These are phyloP conservation scores for Lachnellula willkommii DNA, from an alignment of 2,329 filamentous ascomycete genomes.

Conservation along the genomic window DNA sequence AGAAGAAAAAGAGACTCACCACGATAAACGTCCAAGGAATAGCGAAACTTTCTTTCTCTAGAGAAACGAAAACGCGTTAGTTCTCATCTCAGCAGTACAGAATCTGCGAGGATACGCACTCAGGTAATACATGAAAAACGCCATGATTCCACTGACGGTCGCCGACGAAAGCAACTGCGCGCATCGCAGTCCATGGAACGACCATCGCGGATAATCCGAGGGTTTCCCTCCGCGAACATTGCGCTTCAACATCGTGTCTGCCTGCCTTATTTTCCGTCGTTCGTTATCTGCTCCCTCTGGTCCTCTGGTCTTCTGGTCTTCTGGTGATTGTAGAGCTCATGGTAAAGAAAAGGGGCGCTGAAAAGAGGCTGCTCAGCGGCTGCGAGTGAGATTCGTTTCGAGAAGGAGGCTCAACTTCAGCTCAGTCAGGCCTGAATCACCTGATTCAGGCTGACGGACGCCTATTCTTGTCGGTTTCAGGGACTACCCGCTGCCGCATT, in stretches of 20 bases:
- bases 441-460: no score
- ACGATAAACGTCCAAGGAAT: constrained; percentile 30
- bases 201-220: constrained; percentile 26
- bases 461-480: no score
- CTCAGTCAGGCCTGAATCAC: no score
- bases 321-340: not conserved
- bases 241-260: constrained; percentile 16
- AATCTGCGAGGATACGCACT: constrained; percentile 12
- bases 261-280: not conserved
- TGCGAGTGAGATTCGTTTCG: no score
- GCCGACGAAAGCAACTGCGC: constrained; percentile 23
- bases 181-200: constrained; percentile 25
- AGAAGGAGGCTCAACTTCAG: no score
- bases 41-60: constrained; percentile 18
- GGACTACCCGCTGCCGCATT: no score
- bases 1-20: constrained; percentile 7
- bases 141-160: constrained; percentile 26
- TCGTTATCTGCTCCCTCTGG: not conserved
- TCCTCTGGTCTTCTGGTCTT: no score
- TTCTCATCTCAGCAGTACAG: not conserved
- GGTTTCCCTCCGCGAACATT: constrained; percentile 26
- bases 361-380: not conserved
- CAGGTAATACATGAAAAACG: constrained; percentile 28
- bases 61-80: not conserved
- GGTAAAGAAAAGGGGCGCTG: not conserved